phyloP scores from a whole-genome alignment of 108 stramenopile genomes.

The Pseudonitzschia multistriata region DNA sequence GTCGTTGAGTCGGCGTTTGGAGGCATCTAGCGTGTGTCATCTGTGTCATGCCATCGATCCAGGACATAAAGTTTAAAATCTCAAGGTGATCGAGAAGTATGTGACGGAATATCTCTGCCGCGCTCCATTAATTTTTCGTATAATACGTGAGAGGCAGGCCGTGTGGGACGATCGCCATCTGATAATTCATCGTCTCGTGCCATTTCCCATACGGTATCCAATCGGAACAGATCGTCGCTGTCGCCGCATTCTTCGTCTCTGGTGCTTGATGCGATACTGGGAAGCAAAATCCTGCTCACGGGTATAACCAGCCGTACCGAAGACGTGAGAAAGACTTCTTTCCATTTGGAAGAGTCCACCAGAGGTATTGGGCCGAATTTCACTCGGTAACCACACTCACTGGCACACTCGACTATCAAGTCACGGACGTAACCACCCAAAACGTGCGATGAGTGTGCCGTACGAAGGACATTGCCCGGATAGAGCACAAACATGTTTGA shows the following conservation, averaged over 20 bases:
- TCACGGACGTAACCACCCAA: slow-evolving; percentile 68
- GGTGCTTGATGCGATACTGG: not conserved
- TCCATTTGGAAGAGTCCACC: slow-evolving; percentile 51
- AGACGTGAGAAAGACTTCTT: slow-evolving; percentile 77
- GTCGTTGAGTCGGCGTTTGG: no score
- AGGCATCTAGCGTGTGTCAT: no score
- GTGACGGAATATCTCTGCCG: not conserved
- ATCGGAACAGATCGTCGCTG: not conserved
- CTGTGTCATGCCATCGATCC: no score
- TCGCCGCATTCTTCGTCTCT: not conserved
- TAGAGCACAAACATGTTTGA: slow-evolving; percentile 77
- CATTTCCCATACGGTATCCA: not conserved
- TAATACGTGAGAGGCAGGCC: not conserved
- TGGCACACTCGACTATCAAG: slow-evolving; percentile 44
- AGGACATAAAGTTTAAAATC: no score
- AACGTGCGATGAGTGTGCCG: slow-evolving; percentile 41
- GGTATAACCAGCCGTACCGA: slow-evolving; percentile 60
- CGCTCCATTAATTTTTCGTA: not conserved
- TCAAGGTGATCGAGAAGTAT: no score
- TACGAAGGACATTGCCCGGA: slow-evolving; percentile 55
- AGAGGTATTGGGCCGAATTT: slow-evolving; percentile 35
- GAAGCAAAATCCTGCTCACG: slow-evolving; percentile 45
- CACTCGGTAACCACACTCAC: slow-evolving; percentile 28
- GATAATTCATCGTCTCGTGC: not conserved
- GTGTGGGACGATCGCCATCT: not conserved